Conservation (phyloP, 2,329 filamentous ascomycete species). For the Xylaria hypoxylon region DNA sequence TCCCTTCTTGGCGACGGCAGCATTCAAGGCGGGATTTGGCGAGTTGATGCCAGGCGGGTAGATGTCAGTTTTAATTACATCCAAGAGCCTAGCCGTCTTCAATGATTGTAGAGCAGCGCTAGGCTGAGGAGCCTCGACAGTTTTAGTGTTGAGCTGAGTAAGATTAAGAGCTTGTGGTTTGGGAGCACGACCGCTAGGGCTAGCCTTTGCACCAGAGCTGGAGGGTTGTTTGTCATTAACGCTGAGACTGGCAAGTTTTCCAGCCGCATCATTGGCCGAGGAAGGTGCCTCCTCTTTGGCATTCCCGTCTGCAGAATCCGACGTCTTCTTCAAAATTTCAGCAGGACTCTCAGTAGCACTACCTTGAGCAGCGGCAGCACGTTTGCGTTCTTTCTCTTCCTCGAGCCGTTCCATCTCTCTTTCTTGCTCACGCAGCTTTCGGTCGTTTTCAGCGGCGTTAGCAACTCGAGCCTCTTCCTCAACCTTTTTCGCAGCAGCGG, state of each 20-base stretch:
- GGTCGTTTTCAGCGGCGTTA: slow-evolving; percentile 68
- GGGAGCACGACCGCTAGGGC: slow-evolving; percentile 65
- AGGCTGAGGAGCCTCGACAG: slow-evolving; percentile 89
- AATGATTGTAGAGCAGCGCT: slow-evolving; percentile 94
- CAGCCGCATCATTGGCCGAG: slow-evolving; percentile 56
- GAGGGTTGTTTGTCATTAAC: slow-evolving; percentile 64
- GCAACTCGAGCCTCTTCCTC: slow-evolving; percentile 59
- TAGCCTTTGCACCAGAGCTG: slow-evolving; percentile 61
- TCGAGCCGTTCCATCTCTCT: slow-evolving; percentile 78
- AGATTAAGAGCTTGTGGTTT: slow-evolving; percentile 93
- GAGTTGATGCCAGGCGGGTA: slow-evolving; percentile 89
- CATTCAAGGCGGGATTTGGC: slow-evolving; percentile 91
- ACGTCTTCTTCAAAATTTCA: slow-evolving; percentile 61
- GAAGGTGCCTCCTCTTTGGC: slow-evolving; percentile 56
- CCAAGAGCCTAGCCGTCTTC: slow-evolving; percentile 89
- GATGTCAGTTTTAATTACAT: slow-evolving; percentile 79
- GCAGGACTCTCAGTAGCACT: slow-evolving; percentile 57
- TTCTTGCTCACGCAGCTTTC: slow-evolving; percentile 78
- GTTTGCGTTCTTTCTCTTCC: slow-evolving; percentile 73
- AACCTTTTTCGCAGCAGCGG: slow-evolving; percentile 56
- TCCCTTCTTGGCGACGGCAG: slow-evolving; percentile 80
- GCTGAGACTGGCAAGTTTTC: slow-evolving; percentile 65
- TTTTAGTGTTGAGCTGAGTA: slow-evolving; percentile 81
- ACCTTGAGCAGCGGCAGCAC: slow-evolving; percentile 61
- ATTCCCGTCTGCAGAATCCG: slow-evolving; percentile 52